A percentile compares a stretch with the other conserved stretches of the same genome.
These are phyloP conservation scores for Paracorniculantispora psalliotae DNA, from an alignment of 2,329 filamentous ascomycete genomes.

Conservation along the genomic window DNA sequence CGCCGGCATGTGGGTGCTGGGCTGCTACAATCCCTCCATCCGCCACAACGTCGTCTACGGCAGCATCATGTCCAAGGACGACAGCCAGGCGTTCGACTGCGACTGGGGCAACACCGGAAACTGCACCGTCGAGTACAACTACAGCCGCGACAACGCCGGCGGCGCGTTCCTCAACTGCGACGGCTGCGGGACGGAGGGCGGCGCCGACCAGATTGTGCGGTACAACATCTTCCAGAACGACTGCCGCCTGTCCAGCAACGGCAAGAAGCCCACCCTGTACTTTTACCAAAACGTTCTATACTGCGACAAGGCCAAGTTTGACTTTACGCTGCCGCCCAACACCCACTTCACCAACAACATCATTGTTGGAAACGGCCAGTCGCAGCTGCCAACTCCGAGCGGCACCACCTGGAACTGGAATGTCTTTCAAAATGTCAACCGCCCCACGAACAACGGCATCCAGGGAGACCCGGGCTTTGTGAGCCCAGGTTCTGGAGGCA, in stretches of 20 bases:
- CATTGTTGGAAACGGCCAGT: conserved; percentile 20
- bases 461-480: conserved; percentile 17
- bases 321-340: conserved; percentile 17
- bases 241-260: conserved; percentile 22
- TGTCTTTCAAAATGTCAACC: conserved; percentile 20
- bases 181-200: conserved; percentile 21
- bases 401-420: conserved; percentile 20
- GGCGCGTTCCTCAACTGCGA: conserved; percentile 24
- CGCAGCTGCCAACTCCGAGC: conserved; percentile 16
- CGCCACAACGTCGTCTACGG: conserved; percentile 22
- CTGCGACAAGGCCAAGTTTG: conserved; percentile 19
- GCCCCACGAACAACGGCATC: conserved; percentile 16
- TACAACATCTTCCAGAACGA: conserved; percentile 25
- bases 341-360: conserved; percentile 23
- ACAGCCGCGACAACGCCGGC: conserved; percentile 24
- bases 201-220: conserved; percentile 22
- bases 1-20: conserved; percentile 25
- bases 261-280: conserved; percentile 17
- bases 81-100: conserved; percentile 24
- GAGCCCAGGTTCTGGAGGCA: conserved; percentile 9
- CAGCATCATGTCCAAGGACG: conserved; percentile 20
- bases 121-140: conserved; percentile 24
- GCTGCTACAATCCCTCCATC: conserved; percentile 18
- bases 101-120: conserved; percentile 24
- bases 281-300: conserved; percentile 25